These are phyloP conservation scores for Fraxinus albicans DNA, from an alignment of 305 asterid species.

Conservation along the genomic window DNA sequence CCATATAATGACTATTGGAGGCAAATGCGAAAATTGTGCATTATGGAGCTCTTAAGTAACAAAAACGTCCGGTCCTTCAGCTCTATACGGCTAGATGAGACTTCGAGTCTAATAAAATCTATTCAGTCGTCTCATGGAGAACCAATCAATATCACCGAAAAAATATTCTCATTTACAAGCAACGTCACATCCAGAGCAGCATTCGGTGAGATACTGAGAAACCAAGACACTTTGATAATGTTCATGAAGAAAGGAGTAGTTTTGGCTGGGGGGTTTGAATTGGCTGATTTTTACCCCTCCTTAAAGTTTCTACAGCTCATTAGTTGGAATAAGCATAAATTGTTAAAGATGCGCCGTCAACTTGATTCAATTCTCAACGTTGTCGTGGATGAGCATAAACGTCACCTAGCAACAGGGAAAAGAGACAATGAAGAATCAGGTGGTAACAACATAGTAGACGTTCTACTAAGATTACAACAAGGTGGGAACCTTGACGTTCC, in stretches of 20 bases:
- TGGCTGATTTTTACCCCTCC: neutral
- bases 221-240: constrained; percentile 3
- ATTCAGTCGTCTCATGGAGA: neutral
- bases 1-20: neutral
- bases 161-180: neutral
- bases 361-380: constrained; percentile 20
- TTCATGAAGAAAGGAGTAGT: constrained; percentile 2
- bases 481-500: constrained; percentile 8
- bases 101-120: neutral
- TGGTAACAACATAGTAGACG: constrained; percentile 23
- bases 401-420: neutral
- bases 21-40: neutral
- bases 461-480: constrained; percentile 1
- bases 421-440: neutral
- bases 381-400: constrained; percentile 15
- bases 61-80: constrained; percentile 17
- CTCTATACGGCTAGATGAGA: constrained; percentile 11
- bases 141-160: neutral
- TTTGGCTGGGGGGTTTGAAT: constrained; percentile 18
- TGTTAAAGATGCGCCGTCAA: constrained; percentile 1
- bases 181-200: constrained; percentile 15
- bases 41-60: neutral
- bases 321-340: constrained; percentile 13
- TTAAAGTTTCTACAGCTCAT: constrained; percentile 11
- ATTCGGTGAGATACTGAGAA: constrained; percentile 2